Evolutionary conservation across 2,329 filamentous ascomycete genomes (phyloP), one percentile per base, ranked within the genome.

Genomic region (Aspergillus tanneri): DNA sequence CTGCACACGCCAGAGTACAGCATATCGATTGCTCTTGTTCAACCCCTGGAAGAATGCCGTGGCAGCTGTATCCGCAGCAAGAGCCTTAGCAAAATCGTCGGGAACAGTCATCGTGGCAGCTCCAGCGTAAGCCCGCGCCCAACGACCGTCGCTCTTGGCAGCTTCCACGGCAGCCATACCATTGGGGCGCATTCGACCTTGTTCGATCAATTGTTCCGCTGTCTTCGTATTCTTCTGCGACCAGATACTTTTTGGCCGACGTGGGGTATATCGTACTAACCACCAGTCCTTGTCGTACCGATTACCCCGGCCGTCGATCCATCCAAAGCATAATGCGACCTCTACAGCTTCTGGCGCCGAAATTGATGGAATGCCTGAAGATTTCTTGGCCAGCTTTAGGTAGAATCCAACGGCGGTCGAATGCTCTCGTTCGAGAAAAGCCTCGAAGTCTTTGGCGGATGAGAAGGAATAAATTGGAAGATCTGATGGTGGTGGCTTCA

Each of bases 221-320:
- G 79, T 77, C 8, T 66, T 67, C 2, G 84, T 79, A 55, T 85
- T 85, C 34, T 80, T 77, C 50, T 76, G 72, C 2, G 81, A 84
- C 82, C 82, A 85, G 5, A 79, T 59, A 56, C 79, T 82, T 25
- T 73, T 74, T 23, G 71, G 61, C 3, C 77, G 73, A 4, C 82
- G 79, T 2, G 81, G 81, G 1, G 81, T 82, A 68, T 82, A 84
- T 7, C 80, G 74, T 55, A 81, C 78, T 1, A 78, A 60, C 61
- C 79, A 83, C 55, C 72, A 75, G 3, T 65, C 56, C 0, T 70
- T 71, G 53, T 82, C 75, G 38, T 71, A 61, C 3, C 66, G 48
- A 38, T 72, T 71, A 2, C 72, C 72, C 57, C 81, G 79, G 0
- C 81, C 79, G 59, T 85, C 81, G 47, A 84, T 85, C 81, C 82